These are phyloP conservation scores for Leccinum proliferum DNA, from an alignment of 1,284 basidiomycete species.

Conservation along the genomic window DNA sequence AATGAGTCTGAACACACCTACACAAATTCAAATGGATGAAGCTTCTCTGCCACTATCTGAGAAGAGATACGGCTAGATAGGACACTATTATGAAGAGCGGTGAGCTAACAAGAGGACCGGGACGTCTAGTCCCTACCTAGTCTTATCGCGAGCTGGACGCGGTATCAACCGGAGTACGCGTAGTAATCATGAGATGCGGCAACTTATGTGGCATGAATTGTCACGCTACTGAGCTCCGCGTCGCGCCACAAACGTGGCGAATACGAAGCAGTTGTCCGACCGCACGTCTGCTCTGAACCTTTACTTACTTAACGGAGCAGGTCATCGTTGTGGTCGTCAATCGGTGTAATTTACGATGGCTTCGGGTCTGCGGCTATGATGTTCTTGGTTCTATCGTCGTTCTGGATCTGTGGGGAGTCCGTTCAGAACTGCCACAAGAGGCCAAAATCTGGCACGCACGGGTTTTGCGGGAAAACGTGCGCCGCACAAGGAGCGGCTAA, in stretches of 20 bases:
- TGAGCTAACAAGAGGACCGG: background rate
- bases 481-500: conserved; percentile 37
- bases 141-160: conserved; percentile 17
- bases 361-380: conserved; percentile 18
- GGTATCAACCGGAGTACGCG: conserved; percentile 3
- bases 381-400: background rate
- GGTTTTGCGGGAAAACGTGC: conserved; percentile 58
- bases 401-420: conserved; percentile 5
- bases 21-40: conserved; percentile 26
- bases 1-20: conserved; percentile 19
- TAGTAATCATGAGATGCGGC: conserved; percentile 3
- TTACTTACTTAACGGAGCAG: conserved; percentile 5
- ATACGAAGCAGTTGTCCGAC: conserved; percentile 21
- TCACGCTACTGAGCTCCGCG: conserved; percentile 6
- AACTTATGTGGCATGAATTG: conserved; percentile 3
- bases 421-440: conserved; percentile 50
- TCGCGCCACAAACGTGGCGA: conserved; percentile 18
- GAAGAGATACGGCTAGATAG: conserved; percentile 13
- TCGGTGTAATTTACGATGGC: conserved; percentile 20
- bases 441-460: conserved; percentile 45
- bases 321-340: conserved; percentile 4
- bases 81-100: conserved; percentile 5
- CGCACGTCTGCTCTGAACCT: conserved; percentile 8
- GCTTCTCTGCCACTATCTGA: conserved; percentile 20
- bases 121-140: background rate